Evolutionary conservation across 441 rosid genomes (phyloP).

Genomic region (Populus hybrid): DNA sequence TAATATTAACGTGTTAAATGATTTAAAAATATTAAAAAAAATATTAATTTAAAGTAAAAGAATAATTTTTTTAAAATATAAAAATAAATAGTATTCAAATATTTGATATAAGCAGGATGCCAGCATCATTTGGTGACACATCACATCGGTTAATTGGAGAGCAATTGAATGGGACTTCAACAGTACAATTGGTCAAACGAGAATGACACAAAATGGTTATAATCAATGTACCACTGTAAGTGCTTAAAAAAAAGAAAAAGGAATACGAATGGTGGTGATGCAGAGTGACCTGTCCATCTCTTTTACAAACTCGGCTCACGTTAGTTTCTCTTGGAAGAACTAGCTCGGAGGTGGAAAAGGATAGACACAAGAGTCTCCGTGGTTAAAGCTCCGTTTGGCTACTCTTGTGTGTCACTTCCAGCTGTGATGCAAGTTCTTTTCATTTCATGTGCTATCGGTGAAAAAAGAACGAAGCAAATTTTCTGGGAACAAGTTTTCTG

Average conservation of each 20-base stretch:
- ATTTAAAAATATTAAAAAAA: no score
- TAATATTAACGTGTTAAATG: no score
- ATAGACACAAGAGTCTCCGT: constrained; percentile 7
- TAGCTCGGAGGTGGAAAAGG: not conserved
- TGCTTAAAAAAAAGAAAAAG: not conserved
- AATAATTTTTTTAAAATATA: no score
- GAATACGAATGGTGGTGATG: constrained; percentile 18
- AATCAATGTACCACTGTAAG: constrained; percentile 1
- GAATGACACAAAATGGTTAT: constrained; percentile 2
- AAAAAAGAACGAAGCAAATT: not conserved
- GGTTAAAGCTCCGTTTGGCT: constrained; percentile 6
- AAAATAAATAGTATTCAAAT: no score
- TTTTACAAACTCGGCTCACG: constrained; percentile 2
- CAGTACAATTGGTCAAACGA: not conserved
- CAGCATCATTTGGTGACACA: not conserved
- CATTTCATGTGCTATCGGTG: not conserved
- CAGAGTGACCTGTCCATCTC: constrained; percentile 10
- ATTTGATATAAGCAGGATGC: not conserved
- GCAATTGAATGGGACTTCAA: not conserved
- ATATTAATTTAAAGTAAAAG: no score
- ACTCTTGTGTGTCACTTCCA: not conserved
- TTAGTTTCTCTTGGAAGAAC: not conserved
- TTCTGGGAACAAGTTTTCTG: not conserved
- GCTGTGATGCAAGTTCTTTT: not conserved
- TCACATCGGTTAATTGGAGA: not conserved